Percentiles rank a stretch among this genome's conserved stretches.
phyloP scores from a whole-genome alignment of 176 grass and related monocot genomes.

The Zea luxurians region DNA sequence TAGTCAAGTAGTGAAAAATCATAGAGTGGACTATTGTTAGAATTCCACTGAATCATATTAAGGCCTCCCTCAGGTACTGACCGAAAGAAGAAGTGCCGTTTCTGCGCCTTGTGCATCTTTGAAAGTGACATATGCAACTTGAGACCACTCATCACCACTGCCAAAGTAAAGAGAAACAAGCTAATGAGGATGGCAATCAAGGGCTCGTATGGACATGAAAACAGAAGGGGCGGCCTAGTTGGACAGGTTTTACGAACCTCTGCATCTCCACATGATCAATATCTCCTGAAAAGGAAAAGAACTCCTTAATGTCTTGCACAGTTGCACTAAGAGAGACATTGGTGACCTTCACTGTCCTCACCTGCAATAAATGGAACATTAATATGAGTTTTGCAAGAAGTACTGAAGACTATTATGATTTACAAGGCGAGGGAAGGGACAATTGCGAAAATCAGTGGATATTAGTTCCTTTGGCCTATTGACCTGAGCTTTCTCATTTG shows the following conservation, averaged over 20 bases:
- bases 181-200: constrained; percentile 4
- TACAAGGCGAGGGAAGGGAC: neutral
- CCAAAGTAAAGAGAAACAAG: constrained; percentile 8
- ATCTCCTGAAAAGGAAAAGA: constrained; percentile 95
- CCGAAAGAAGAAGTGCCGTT: constrained; percentile 94
- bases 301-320: constrained; percentile 85
- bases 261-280: constrained; percentile 89
- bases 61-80: constrained; percentile 39
- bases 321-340: constrained; percentile 85
- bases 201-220: neutral
- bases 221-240: neutral
- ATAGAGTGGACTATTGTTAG: neutral
- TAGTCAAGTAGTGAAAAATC: neutral
- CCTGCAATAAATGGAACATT: constrained; percentile 44
- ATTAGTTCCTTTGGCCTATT: neutral
- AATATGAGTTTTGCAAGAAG: neutral
- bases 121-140: constrained; percentile 97
- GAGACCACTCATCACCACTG: constrained; percentile 92
- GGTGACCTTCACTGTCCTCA: constrained; percentile 74
- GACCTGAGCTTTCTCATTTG: neutral
- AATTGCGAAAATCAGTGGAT: neutral
- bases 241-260: constrained; percentile 48
- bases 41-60: constrained; percentile 8
- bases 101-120: constrained; percentile 87
- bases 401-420: neutral